phyloP scores from a whole-genome alignment of 2,329 filamentous ascomycete genomes.

The Diplodia seriata region DNA sequence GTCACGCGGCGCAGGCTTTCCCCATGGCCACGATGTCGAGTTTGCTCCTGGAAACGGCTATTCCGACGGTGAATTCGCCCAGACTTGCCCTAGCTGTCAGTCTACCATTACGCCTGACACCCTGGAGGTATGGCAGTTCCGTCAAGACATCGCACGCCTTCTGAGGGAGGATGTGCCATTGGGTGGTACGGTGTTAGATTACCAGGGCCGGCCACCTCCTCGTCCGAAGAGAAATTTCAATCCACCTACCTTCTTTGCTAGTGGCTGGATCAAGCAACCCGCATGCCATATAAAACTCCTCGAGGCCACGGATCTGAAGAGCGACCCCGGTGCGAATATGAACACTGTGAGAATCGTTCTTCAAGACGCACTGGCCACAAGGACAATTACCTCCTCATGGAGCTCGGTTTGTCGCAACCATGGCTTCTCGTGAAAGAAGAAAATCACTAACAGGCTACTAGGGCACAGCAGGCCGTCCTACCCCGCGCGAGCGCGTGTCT shows the following conservation, averaged over 20 bases:
- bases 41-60: constrained; percentile 61
- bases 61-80: constrained; percentile 63
- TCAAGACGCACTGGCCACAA: constrained; percentile 9
- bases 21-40: background rate
- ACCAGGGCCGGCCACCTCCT: constrained; percentile 52
- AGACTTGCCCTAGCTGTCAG: constrained; percentile 60
- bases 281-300: constrained; percentile 4
- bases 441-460: background rate
- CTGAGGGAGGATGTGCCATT: constrained; percentile 61
- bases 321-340: constrained; percentile 2
- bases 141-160: constrained; percentile 61
- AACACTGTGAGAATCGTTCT: constrained; percentile 29
- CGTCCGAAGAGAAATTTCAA: background rate
- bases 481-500: constrained; percentile 49
- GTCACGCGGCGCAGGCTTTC: constrained; percentile 40
- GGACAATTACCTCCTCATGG: background rate
- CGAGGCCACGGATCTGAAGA: constrained; percentile 15
- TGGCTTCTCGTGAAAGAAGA: background rate
- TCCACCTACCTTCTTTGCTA: constrained; percentile 21
- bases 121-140: constrained; percentile 69
- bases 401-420: background rate
- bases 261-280: constrained; percentile 18
- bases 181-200: constrained; percentile 70
- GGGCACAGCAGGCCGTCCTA: background rate
- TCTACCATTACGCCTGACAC: constrained; percentile 62